phyloP scores from a whole-genome alignment of 345 rosid genomes.

The Cardamine chenopodiifolia region DNA sequence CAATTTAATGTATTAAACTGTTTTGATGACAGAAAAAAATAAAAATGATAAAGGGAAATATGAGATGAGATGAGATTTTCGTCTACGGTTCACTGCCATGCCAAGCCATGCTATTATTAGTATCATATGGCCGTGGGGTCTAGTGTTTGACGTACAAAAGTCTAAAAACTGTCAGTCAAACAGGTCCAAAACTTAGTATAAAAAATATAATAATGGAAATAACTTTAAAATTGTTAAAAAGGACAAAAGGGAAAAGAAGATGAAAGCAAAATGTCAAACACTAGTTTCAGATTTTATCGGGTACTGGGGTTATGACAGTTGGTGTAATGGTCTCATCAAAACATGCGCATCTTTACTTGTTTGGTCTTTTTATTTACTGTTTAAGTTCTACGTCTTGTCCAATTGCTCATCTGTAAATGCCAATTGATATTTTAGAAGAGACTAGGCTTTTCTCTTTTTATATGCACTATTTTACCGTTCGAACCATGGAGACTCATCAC shows the following conservation, averaged over 20 bases:
- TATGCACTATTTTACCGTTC: not conserved
- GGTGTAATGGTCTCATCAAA: constrained; percentile 41
- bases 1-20: no score
- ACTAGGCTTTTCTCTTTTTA: not conserved
- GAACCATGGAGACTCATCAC: not conserved
- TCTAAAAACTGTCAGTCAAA: constrained; percentile 43
- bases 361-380: constrained; percentile 41
- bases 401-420: constrained; percentile 28
- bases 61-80: constrained; percentile 17
- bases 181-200: constrained; percentile 34
- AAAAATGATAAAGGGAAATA: not conserved
- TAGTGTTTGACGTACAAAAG: constrained; percentile 35
- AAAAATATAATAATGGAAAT: not conserved
- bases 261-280: constrained; percentile 83
- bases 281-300: constrained; percentile 60
- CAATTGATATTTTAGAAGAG: not conserved
- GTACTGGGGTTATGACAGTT: constrained; percentile 59
- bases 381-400: constrained; percentile 42
- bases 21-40: no score
- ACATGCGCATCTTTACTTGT: constrained; percentile 35
- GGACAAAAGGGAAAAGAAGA: constrained; percentile 31
- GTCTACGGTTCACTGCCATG: constrained; percentile 23
- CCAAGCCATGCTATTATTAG: constrained; percentile 37
- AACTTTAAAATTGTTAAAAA: not conserved
- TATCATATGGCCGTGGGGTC: constrained; percentile 30